Percentiles rank a stretch among this genome's conserved stretches.
phyloP scores from a whole-genome alignment of 805 yeast genomes.

The Starmerella sirachaensis region DNA sequence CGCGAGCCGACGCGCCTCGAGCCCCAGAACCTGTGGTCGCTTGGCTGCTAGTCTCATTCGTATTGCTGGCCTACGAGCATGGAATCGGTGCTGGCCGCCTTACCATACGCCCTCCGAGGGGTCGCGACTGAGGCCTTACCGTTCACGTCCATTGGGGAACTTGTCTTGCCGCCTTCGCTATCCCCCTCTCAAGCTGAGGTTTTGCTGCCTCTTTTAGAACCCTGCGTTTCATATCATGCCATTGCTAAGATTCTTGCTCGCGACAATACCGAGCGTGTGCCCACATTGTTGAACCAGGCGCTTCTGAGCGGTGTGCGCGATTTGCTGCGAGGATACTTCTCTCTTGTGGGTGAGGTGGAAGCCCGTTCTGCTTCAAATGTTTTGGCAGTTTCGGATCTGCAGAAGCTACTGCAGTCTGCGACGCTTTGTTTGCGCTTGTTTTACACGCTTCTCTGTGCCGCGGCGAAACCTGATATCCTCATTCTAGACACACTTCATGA shows the following conservation, averaged over 20 bases:
- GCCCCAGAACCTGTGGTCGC: too few species aligned
- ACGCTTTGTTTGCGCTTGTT: constrained; percentile 49
- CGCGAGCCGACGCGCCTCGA: too few species aligned
- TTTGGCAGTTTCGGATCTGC: background rate
- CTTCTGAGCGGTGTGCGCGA: constrained; percentile 38
- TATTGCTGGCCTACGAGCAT: too few species aligned
- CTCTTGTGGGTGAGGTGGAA: constrained; percentile 35
- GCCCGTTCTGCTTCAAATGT: background rate
- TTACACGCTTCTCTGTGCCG: constrained; percentile 32
- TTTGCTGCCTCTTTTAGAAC: constrained; percentile 50
- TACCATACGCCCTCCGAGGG: constrained; percentile 36
- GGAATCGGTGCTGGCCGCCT: too few species aligned
- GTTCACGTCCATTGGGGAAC: constrained; percentile 3
- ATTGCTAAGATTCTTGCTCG: constrained; percentile 29
- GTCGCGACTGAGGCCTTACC: constrained; percentile 9
- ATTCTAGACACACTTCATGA: constrained; percentile 43
- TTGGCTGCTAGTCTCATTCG: too few species aligned
- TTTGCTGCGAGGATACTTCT: constrained; percentile 35
- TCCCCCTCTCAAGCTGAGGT: constrained; percentile 47
- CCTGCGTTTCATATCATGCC: constrained; percentile 51
- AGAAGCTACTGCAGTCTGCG: constrained; percentile 35
- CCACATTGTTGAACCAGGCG: constrained; percentile 57
- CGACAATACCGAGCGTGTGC: too few species aligned
- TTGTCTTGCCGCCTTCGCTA: constrained; percentile 23
- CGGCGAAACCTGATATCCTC: constrained; percentile 27